These are phyloP conservation scores for Solanum verrucosum DNA, from an alignment of 257 asterid genomes.

Conservation along the genomic window DNA sequence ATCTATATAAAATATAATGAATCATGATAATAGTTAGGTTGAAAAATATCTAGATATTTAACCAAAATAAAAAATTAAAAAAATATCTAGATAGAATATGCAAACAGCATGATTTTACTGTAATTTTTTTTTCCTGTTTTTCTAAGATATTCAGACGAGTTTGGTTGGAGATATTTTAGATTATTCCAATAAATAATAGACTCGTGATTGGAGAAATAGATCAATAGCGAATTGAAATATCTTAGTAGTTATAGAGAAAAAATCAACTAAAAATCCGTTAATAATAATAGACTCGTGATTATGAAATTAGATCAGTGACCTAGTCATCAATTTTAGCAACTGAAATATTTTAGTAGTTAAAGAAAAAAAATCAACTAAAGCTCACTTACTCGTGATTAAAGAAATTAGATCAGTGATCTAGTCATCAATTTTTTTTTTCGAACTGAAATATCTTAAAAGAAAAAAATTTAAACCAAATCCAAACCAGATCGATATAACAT, in stretches of 20 bases:
- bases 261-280: neutral
- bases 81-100: neutral
- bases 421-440: no score
- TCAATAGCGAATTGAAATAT: neutral
- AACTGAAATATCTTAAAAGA: no score
- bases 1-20: neutral
- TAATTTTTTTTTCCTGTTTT: no score
- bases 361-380: neutral
- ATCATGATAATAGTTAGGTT: neutral
- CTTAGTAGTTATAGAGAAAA: neutral
- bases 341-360: no score
- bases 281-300: neutral
- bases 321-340: neutral
- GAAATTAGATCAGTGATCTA: no score
- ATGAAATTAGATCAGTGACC: neutral
- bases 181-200: neutral
- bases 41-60: neutral
- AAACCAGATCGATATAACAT: no score
- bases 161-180: neutral
- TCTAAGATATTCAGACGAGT: neutral
- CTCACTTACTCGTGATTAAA: no score
- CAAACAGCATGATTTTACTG: neutral
- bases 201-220: neutral
- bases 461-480: no score
- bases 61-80: no score